phyloP scores from a whole-genome alignment of 2,329 filamentous ascomycete species.

The Chrysosporium keratinophilum region DNA sequence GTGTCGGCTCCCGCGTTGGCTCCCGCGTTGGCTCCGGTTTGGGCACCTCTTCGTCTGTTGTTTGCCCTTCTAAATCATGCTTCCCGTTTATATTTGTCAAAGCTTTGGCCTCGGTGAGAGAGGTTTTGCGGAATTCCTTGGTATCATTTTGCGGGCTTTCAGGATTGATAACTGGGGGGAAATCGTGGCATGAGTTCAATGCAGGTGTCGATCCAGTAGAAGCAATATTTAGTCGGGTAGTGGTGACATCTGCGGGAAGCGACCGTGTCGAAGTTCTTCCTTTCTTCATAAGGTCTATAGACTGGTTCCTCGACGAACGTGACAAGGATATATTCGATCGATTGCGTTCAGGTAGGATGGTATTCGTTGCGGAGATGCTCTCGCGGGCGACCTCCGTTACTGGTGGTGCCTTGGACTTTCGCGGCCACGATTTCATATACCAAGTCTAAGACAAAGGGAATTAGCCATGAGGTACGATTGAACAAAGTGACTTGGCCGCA shows the following conservation, averaged over 20 bases:
- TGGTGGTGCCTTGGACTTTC: slow-evolving; percentile 37
- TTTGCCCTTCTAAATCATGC: neutral
- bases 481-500: slow-evolving; percentile 13
- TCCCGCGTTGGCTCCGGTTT: neutral
- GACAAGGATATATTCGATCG: slow-evolving; percentile 21
- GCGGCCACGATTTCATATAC: slow-evolving; percentile 39
- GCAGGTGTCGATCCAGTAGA: slow-evolving; percentile 32
- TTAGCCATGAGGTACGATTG: neutral
- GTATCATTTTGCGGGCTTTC: slow-evolving; percentile 10
- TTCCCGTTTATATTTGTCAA: neutral
- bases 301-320: slow-evolving; percentile 24
- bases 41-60: neutral
- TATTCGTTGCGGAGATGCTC: slow-evolving; percentile 38
- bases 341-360: slow-evolving; percentile 28
- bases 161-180: slow-evolving; percentile 17
- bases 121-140: neutral
- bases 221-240: slow-evolving; percentile 38
- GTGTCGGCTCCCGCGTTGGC: too few species aligned
- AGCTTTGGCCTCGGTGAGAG: slow-evolving; percentile 2
- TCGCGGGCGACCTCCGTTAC: slow-evolving; percentile 41
- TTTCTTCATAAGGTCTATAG: slow-evolving; percentile 29
- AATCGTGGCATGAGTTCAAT: slow-evolving; percentile 17
- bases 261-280: slow-evolving; percentile 34
- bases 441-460: slow-evolving; percentile 26
- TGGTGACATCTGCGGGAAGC: slow-evolving; percentile 37